phyloP scores from a whole-genome alignment of 2,329 filamentous ascomycete species.

The Pyricularia grisea region DNA sequence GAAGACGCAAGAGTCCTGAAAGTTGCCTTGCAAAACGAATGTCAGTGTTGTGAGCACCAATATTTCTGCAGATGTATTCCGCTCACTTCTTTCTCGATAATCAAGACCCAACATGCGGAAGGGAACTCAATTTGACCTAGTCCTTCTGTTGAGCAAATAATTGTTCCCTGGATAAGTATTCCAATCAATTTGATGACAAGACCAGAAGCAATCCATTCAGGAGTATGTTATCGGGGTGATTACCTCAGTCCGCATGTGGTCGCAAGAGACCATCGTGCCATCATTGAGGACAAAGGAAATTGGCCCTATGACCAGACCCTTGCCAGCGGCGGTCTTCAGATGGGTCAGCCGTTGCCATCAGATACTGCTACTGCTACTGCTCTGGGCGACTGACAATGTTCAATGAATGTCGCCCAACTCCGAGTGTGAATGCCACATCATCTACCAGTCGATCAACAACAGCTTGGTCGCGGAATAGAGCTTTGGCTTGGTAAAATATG shows the following conservation, averaged over 20 bases:
- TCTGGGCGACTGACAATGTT: slow-evolving; percentile 50
- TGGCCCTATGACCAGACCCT: slow-evolving; percentile 58
- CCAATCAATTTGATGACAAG: neutral
- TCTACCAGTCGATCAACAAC: slow-evolving; percentile 66
- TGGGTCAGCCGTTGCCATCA: slow-evolving; percentile 2
- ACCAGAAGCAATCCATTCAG: neutral
- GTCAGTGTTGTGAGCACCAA: too few species aligned
- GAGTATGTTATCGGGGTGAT: neutral
- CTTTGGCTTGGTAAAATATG: slow-evolving; percentile 69
- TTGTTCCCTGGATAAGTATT: slow-evolving; percentile 38
- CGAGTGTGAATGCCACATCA: slow-evolving; percentile 62
- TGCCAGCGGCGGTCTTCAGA: slow-evolving; percentile 59
- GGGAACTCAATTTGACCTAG: slow-evolving; percentile 41
- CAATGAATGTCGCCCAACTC: slow-evolving; percentile 51
- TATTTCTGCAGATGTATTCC: neutral
- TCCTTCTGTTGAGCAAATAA: slow-evolving; percentile 46
- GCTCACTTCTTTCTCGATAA: slow-evolving; percentile 69
- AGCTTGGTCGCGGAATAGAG: slow-evolving; percentile 59
- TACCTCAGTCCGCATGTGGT: slow-evolving; percentile 2
- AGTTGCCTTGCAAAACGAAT: slow-evolving; percentile 45
- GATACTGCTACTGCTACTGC: neutral
- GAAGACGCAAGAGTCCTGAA: slow-evolving; percentile 58
- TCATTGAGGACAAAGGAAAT: slow-evolving; percentile 28
- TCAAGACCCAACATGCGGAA: slow-evolving; percentile 52
- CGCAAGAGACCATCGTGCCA: slow-evolving; percentile 18